phyloP scores from a whole-genome alignment of 352 stramenopile species.

The Phytophthora fragariae region DNA sequence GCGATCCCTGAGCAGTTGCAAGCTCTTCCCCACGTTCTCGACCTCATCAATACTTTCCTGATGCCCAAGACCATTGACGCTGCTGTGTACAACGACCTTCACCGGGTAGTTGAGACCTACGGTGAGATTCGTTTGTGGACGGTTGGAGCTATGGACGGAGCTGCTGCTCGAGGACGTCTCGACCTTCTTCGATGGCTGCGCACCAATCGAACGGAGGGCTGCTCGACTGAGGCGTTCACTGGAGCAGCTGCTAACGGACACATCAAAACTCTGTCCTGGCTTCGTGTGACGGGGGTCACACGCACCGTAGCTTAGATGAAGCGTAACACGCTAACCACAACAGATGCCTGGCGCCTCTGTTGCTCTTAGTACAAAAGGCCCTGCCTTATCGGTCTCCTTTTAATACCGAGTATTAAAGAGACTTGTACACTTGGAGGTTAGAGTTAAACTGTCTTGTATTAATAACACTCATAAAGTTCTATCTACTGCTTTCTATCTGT shows the following conservation, averaged over 20 bases:
- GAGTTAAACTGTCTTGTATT: too few species aligned
- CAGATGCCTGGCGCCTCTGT: too few species aligned
- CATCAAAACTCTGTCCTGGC: not conserved
- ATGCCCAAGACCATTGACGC: not conserved
- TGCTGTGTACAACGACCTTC: not conserved
- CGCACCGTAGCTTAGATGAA: too few species aligned
- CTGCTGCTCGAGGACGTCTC: not conserved
- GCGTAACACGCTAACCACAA: too few species aligned
- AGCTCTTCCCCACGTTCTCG: not conserved
- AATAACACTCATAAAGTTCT: too few species aligned
- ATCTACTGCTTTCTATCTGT: too few species aligned
- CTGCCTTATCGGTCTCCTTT: too few species aligned
- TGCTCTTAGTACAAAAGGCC: too few species aligned
- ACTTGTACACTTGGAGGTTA: too few species aligned
- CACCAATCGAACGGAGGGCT: not conserved
- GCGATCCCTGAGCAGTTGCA: not conserved
- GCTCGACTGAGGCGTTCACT: not conserved
- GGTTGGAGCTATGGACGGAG: not conserved
- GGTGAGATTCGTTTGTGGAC: not conserved
- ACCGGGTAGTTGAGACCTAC: not conserved
- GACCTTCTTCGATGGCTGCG: not conserved
- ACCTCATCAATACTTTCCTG: not conserved
- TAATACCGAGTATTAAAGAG: too few species aligned
- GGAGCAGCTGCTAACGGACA: not conserved
- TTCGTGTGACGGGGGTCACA: too few species aligned